Evolutionary conservation across 768 basidiomycete species (phyloP).

Genomic region (Trametes cingulata): DNA sequence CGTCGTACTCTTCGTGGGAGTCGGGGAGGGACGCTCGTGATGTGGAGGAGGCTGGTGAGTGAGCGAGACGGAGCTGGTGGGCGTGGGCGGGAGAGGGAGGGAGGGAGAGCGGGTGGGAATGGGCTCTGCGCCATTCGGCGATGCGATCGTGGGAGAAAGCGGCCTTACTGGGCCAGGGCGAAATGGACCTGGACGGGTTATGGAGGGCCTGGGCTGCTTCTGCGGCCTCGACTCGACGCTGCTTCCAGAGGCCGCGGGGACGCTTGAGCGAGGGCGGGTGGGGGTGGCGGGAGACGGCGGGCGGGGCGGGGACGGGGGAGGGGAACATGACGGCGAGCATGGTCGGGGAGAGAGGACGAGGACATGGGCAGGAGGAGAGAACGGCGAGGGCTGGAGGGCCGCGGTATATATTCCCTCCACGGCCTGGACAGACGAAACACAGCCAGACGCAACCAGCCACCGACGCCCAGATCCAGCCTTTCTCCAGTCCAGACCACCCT

Average conservation of each 20-base stretch:
- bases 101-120: slow-evolving; percentile 6
- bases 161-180: slow-evolving; percentile 15
- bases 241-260: slow-evolving; percentile 33
- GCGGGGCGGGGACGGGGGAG: background rate
- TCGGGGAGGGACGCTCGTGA: background rate
- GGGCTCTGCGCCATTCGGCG: slow-evolving; percentile 11
- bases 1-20: slow-evolving; percentile 9
- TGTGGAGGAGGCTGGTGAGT: background rate
- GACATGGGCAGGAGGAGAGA: background rate
- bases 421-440: background rate
- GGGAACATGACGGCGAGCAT: slow-evolving; percentile 15
- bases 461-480: background rate
- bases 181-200: background rate
- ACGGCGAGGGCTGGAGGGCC: background rate
- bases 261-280: slow-evolving; percentile 24
- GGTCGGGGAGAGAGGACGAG: background rate
- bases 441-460: too few species aligned
- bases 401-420: slow-evolving; percentile 1
- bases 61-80: background rate
- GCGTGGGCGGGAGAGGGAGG: background rate
- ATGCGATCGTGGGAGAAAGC: slow-evolving; percentile 20
- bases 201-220: background rate
- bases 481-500: background rate
- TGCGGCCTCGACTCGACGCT: slow-evolving; percentile 19
- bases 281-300: background rate